Conservation (phyloP, 257 asterid genomes). For the Jacaranda mimosifolia region DNA sequence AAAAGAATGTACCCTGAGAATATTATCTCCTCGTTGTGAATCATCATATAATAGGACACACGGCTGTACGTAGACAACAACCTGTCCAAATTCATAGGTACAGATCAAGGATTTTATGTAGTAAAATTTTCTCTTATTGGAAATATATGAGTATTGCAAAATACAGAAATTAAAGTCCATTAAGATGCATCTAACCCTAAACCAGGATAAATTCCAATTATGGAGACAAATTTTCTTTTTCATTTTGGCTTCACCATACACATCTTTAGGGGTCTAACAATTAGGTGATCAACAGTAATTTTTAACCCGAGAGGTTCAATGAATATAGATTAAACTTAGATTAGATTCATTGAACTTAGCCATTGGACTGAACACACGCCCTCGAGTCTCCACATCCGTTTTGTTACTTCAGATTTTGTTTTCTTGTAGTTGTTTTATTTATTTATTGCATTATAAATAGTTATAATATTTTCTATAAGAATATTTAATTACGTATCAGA, state of each 20-base stretch:
- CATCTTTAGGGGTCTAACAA: neutral
- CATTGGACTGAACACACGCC: slow-evolving; percentile 5
- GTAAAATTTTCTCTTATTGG: too few relatives aligned
- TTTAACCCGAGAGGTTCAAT: slow-evolving; percentile 30
- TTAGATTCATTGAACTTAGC: slow-evolving; percentile 38
- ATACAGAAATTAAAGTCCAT: neutral
- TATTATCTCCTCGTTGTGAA: too few relatives aligned
- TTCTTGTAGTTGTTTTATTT: too few relatives aligned
- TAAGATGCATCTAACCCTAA: slow-evolving; percentile 14
- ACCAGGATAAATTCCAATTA: slow-evolving; percentile 11
- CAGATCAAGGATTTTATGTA: neutral
- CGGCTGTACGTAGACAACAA: slow-evolving; percentile 20
- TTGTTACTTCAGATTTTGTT: too few relatives aligned
- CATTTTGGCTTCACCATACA: neutral
- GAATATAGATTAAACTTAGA: slow-evolving; percentile 35
- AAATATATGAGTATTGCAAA: too few relatives aligned
- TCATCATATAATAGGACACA: neutral
- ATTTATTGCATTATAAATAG: too few relatives aligned
- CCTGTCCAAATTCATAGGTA: slow-evolving; percentile 31
- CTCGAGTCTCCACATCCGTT: slow-evolving; percentile 46
- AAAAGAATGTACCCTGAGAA: neutral
- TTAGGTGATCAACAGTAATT: neutral
- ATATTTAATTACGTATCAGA: too few relatives aligned
- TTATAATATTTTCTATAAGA: too few relatives aligned
- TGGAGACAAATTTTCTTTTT: neutral